Base-by-base conservation (phyloP, 106 monocot genomes). In the Ottelia alismoides region DNA sequence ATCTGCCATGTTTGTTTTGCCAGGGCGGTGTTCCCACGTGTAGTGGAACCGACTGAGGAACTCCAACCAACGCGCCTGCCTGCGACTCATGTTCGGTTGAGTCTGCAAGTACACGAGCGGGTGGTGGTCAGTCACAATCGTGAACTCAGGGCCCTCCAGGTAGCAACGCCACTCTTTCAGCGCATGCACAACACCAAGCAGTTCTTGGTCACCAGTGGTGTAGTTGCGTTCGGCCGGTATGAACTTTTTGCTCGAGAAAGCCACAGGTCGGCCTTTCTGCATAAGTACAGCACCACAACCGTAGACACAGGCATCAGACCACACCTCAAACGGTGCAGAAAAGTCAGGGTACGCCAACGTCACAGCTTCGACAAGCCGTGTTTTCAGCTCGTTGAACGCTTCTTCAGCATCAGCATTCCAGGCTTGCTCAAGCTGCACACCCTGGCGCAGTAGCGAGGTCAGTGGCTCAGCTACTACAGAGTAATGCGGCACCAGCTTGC, bases 151-250 rank as follows among this genome's bases (percentile, higher is more conserved):
- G 3, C 27, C 31, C 2, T 27, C 11, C 16, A 71, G 21, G 27
- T 56, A 62, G 12, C 16, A 43, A 22, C 14, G 17, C 27, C 47
- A 56, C 20, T 20, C 56, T 6, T 28, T 30, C 2, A 55, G 19
- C 3, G 54, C 14, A 32, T 30, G 21, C 11, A 30, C 18, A 27
- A 70, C 53, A 0, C 28, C 70, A 19, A 47, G 4, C 54, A 62
- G 30, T 48, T 62, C 61, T 30, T 69, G 60, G 35, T 45, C 53
- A 51, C 61, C 60, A 4, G 52, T 61, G 1, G 60, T 52, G 0
- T 25, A 24, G 6, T 26, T 23, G 22, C 47, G 11, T 3, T 24
- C 6, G 6, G 2, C 28, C 9, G 9, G 45, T 12, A 4, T 30
- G 7, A 7, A 54, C 11, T 20, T 22, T 11, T 40, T 31, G 22